Evolutionary conservation across 2,329 filamentous ascomycete genomes (phyloP), one percentile per base, ranked within the genome.

Genomic region (Sordariomycetes sp.): DNA sequence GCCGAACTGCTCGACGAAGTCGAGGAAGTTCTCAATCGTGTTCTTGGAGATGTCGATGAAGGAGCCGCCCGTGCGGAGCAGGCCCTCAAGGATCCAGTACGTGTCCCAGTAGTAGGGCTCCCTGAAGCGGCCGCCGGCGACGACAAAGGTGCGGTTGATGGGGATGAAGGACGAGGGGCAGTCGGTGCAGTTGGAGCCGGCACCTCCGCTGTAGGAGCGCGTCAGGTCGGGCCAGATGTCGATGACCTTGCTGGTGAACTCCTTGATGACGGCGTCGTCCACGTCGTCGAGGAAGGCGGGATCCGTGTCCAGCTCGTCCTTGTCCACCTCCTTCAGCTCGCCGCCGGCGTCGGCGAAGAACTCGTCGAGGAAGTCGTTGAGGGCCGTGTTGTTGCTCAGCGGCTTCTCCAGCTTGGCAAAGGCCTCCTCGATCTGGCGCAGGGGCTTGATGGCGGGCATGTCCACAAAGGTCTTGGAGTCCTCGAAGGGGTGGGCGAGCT

Each of bases 401-500:
- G 79, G 79, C 49, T 75, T 73, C 10, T 61, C 49, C 7, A 83
- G 66, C 31, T 70, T 63, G 38, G 67, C 59, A 46, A 79, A 82
- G 3, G 76, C 77, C 4, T 63, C 66, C 31, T 78, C 58, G 21
- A 83, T 77, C 40, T 81, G 67, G 18, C 71, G 56, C 14, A 82
- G 50, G 1, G 77, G 68, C 27, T 61, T 66, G 26, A 64, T 70
- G 3, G 77, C 80, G 1, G 78, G 78, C 72, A 81, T 75, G 49
- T 83, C 79, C 28, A 82, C 79, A 49, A 81, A 82, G 1, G 76
- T 81, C 63, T 82, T 83, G 39, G 76, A 82, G 55, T 82, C 79
- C 11, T 62, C 55, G 43, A 82, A 82, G 1, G 77, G 77, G 17
- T 59, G 61, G 3, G 78, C 78, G 8, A 82, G 60, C 57, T 82